Percentiles rank a stretch among this genome's conserved stretches.
These are phyloP conservation scores for Sorghum bicolor DNA, from an alignment of 176 grass and related monocot genomes.

Conservation along the genomic window DNA sequence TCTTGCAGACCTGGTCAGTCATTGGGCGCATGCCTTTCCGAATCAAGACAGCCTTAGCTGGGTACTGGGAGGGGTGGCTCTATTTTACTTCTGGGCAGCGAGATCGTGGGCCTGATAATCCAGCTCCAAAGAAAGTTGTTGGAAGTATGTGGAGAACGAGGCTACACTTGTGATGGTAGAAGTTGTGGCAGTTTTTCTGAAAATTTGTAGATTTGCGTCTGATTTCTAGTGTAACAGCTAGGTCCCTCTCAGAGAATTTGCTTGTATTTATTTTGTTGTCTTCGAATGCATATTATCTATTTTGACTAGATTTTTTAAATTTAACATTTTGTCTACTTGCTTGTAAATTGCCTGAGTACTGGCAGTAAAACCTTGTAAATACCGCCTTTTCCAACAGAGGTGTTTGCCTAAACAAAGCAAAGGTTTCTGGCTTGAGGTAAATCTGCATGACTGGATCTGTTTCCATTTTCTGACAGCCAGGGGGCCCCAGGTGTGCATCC, in stretches of 20 bases:
- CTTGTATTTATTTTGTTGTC: conserved; percentile 13
- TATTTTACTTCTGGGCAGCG: conserved; percentile 94
- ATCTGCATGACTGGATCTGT: neutral
- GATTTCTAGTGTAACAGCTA: neutral
- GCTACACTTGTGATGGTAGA: conserved; percentile 35
- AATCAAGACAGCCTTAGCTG: conserved; percentile 77
- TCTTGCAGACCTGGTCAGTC: conserved; percentile 64
- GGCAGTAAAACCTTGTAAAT: neutral
- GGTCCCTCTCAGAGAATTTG: neutral
- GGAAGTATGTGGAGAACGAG: conserved; percentile 75
- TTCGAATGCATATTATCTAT: conserved; percentile 9
- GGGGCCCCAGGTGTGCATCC: neutral
- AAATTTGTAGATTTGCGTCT: neutral
- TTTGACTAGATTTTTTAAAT: neutral
- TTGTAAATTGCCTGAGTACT: neutral
- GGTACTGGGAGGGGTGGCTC: conserved; percentile 70
- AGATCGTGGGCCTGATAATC: conserved; percentile 71
- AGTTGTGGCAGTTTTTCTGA: neutral
- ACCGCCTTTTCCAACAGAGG: neutral
- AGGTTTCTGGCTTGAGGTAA: neutral
- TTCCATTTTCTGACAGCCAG: conserved; percentile 9
- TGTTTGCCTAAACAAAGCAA: neutral
- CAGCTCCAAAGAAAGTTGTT: conserved; percentile 70
- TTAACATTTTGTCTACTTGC: neutral
- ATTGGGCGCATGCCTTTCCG: conserved; percentile 81